Evolutionary conservation across 768 basidiomycete species (phyloP).

Genomic region (Dentipellis fragilis): DNA sequence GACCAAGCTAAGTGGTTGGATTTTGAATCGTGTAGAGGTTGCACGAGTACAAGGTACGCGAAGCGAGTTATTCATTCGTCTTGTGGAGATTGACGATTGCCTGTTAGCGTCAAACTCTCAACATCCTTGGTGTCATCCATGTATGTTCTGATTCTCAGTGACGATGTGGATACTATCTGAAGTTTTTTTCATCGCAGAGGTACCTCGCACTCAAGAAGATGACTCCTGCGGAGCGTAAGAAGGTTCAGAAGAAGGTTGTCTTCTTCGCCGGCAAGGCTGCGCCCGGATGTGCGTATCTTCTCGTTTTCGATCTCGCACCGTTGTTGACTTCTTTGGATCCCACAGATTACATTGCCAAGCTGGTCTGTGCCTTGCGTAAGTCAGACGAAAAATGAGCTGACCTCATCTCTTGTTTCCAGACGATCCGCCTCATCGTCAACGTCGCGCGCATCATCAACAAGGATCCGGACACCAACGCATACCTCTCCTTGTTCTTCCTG

Average conservation of each 20-base stretch:
- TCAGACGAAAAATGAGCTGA: not conserved
- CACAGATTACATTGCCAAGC: conserved; percentile 83
- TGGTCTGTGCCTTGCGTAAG: conserved; percentile 31
- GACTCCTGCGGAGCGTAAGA: conserved; percentile 69
- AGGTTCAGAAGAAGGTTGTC: conserved; percentile 77
- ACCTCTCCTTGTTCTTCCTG: conserved; percentile 86
- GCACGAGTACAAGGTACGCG: conserved; percentile 76
- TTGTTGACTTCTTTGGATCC: conserved; percentile 6
- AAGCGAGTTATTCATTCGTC: conserved; percentile 1
- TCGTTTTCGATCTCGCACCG: not conserved
- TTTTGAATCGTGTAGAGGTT: too few species aligned
- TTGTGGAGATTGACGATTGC: not conserved
- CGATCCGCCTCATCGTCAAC: conserved; percentile 90
- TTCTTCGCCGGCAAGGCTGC: conserved; percentile 98
- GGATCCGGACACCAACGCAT: conserved; percentile 82
- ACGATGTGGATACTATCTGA: not conserved
- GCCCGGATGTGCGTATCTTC: conserved; percentile 59
- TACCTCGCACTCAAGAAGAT: conserved; percentile 77
- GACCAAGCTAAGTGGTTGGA: too few species aligned
- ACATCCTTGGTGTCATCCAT: conserved; percentile 85
- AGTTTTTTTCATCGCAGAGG: conserved; percentile 35
- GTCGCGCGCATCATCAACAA: conserved; percentile 71
- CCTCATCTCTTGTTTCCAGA: conserved; percentile 28
- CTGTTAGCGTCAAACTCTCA: conserved; percentile 79
- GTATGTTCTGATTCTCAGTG: conserved; percentile 29